phyloP scores from a whole-genome alignment of 1,139 yeast species.

The Blastobotrys illinoisensis region DNA sequence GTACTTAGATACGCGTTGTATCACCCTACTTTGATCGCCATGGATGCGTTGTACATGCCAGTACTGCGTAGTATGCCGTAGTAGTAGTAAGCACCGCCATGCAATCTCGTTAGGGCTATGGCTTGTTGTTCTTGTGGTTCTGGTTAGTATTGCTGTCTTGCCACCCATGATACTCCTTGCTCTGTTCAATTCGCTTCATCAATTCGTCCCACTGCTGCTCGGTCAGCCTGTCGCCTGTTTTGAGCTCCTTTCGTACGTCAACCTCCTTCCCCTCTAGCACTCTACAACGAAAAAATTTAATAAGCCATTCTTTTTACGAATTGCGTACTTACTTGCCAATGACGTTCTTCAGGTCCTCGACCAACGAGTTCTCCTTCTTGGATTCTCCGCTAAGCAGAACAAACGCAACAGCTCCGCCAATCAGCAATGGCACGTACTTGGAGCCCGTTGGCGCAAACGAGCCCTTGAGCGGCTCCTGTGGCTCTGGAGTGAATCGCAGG shows the following conservation, averaged over 20 bases:
- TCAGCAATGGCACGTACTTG: neutral
- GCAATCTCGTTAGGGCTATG: neutral
- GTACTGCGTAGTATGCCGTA: too few relatives aligned
- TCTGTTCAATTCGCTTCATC: slow-evolving; percentile 13
- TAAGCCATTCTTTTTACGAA: neutral
- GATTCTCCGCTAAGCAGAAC: neutral
- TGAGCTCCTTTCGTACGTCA: slow-evolving; percentile 14
- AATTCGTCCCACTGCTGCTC: slow-evolving; percentile 17
- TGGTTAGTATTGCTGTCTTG: neutral
- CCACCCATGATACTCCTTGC: slow-evolving; percentile 7
- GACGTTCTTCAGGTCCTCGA: slow-evolving; percentile 13
- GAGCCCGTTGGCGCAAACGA: slow-evolving; percentile 1
- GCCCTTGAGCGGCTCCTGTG: slow-evolving; percentile 5
- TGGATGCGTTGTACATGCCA: too few relatives aligned
- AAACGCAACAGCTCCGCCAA: neutral
- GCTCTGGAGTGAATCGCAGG: slow-evolving; percentile 48
- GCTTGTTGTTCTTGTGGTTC: neutral
- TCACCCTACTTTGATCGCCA: too few relatives aligned
- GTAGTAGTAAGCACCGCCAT: too few relatives aligned
- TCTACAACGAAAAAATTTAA: slow-evolving; percentile 3
- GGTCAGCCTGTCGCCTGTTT: slow-evolving; percentile 15
- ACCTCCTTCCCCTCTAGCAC: slow-evolving; percentile 16
- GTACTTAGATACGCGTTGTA: too few relatives aligned
- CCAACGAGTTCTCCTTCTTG: slow-evolving; percentile 2
- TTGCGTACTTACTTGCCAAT: slow-evolving; percentile 16